phyloP scores from a whole-genome alignment of 805 yeast genomes.

The Candida sanyiensis region DNA sequence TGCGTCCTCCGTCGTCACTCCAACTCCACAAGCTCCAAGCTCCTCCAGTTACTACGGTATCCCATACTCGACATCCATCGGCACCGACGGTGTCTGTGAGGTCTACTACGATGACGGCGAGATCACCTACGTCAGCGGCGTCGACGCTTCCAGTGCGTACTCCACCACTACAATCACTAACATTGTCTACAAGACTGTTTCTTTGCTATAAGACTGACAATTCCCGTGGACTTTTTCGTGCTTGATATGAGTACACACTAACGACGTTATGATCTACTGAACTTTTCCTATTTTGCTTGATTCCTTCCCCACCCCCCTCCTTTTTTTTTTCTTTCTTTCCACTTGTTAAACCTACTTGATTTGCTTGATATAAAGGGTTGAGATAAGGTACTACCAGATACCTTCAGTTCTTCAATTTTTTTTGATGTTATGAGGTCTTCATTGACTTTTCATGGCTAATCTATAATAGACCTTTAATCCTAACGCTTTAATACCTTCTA shows the following conservation, averaged over 20 bases:
- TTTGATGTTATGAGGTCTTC: background rate
- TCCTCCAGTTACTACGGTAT: conserved; percentile 10
- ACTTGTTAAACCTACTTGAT: background rate
- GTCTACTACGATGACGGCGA: conserved; percentile 24
- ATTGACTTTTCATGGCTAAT: background rate
- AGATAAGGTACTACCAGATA: no score
- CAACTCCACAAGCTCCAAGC: conserved; percentile 13
- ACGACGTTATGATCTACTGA: conserved; percentile 9
- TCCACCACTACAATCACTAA: conserved; percentile 25
- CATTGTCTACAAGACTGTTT: conserved; percentile 19
- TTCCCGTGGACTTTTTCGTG: no score
- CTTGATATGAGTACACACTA: background rate
- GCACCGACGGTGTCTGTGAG: conserved; percentile 24
- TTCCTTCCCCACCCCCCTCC: background rate
- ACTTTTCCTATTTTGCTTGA: no score
- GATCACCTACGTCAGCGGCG: conserved; percentile 24
- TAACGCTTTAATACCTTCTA: background rate
- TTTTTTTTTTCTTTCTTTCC: background rate
- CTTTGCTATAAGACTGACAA: conserved; percentile 4
- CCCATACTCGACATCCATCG: conserved; percentile 20
- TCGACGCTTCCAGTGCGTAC: conserved; percentile 25
- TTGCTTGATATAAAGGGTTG: background rate
- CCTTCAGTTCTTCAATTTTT: no score
- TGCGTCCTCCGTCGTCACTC: conserved; percentile 13
- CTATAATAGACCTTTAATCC: background rate